phyloP scores from a whole-genome alignment of 805 yeast species.

The Metschnikowia cubensis region DNA sequence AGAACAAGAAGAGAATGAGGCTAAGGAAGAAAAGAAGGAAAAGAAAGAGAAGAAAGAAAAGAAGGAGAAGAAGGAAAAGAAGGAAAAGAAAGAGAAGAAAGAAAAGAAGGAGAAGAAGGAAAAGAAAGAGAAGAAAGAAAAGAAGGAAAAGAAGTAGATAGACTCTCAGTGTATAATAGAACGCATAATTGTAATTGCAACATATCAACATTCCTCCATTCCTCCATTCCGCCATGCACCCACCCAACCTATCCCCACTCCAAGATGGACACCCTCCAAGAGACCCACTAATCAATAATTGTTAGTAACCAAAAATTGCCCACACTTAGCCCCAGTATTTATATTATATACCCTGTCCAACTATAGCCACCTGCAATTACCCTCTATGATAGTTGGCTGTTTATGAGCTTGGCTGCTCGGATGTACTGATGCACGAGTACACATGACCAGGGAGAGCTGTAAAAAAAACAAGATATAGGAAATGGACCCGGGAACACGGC shows the following conservation, averaged over 20 bases:
- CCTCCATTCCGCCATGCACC: too few species aligned
- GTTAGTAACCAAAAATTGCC: too few species aligned
- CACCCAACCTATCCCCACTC: too few species aligned
- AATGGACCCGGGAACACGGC: neutral
- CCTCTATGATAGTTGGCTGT: neutral
- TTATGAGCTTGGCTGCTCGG: too few species aligned
- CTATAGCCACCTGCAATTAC: neutral
- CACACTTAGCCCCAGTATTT: too few species aligned
- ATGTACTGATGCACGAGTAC: neutral
- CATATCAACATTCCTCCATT: neutral
- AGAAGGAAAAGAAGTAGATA: conserved; percentile 15
- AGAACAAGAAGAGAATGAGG: neutral
- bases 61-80: conserved; percentile 19
- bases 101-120: conserved; percentile 26
- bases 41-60: conserved; percentile 11
- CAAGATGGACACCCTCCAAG: too few species aligned
- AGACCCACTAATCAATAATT: too few species aligned
- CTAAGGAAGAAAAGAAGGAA: conserved; percentile 6
- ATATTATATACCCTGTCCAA: too few species aligned
- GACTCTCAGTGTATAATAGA: conserved; percentile 2
- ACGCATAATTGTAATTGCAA: neutral
- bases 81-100: conserved; percentile 24
- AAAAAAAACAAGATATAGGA: neutral
- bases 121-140: conserved; percentile 23
- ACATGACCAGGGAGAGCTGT: too few species aligned